These are phyloP conservation scores for Mycosphaerella sp. DNA, from an alignment of 2,329 filamentous ascomycete species.

Conservation along the genomic window DNA sequence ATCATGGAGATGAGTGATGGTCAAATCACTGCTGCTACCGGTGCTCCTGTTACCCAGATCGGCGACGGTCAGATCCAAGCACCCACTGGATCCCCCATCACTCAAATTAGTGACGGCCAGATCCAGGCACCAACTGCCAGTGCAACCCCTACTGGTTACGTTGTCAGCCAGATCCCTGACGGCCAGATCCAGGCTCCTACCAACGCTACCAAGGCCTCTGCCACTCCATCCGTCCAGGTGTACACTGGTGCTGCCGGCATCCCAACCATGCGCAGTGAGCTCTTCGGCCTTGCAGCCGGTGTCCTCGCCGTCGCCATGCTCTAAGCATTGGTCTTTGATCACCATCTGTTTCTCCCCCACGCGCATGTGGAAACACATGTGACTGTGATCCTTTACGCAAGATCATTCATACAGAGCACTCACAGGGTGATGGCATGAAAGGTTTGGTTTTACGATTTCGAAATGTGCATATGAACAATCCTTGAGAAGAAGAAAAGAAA, in stretches of 20 bases:
- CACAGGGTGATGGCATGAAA: conserved; percentile 5
- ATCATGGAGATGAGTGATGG: neutral
- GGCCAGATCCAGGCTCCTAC: conserved; percentile 26
- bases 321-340: conserved; percentile 17
- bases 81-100: conserved; percentile 17
- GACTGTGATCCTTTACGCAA: conserved; percentile 18
- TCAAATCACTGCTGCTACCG: neutral
- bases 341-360: neutral
- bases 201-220: conserved; percentile 18
- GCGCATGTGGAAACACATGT: neutral
- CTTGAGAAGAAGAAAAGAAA: conserved; percentile 4
- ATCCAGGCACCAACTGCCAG: conserved; percentile 33
- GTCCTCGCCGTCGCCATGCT: conserved; percentile 28
- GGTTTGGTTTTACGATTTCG: conserved; percentile 22
- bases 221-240: conserved; percentile 12
- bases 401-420: neutral
- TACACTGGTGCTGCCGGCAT: conserved; percentile 33
- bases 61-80: neutral
- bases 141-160: conserved; percentile 15
- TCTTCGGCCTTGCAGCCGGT: conserved; percentile 31
- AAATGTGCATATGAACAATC: conserved; percentile 26
- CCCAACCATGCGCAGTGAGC: conserved; percentile 21
- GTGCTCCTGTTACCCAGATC: neutral
- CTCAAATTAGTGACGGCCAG: conserved; percentile 35
- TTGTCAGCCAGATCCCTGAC: conserved; percentile 29